Evolutionary conservation across 2,329 filamentous ascomycete genomes (phyloP).

Genomic region (Endocalyx cinctus): DNA sequence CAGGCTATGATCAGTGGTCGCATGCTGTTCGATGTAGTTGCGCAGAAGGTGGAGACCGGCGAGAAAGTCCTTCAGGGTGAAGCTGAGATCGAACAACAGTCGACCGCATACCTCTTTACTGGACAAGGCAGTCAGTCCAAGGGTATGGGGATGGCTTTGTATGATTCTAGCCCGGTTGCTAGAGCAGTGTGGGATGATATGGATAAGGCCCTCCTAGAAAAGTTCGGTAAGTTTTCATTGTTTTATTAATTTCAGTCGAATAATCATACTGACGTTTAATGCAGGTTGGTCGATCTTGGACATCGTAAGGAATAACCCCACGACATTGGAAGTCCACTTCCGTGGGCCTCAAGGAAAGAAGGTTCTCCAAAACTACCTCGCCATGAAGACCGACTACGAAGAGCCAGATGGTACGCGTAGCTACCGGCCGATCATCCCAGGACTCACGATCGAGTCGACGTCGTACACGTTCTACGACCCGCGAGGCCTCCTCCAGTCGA

Average conservation of each 20-base stretch:
- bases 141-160: constrained; percentile 40
- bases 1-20: not conserved
- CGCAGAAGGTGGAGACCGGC: constrained; percentile 21
- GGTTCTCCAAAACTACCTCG: constrained; percentile 30
- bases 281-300: constrained; percentile 28
- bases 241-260: too few relatives aligned
- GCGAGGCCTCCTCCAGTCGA: constrained; percentile 26
- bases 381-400: constrained; percentile 18
- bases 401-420: constrained; percentile 10
- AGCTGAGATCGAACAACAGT: constrained; percentile 22
- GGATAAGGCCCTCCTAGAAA: constrained; percentile 28
- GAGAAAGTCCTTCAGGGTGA: constrained; percentile 25
- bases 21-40: constrained; percentile 18
- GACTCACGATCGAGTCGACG: constrained; percentile 15
- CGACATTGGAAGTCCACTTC: constrained; percentile 31
- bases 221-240: constrained; percentile 26
- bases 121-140: constrained; percentile 35
- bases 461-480: constrained; percentile 23
- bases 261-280: too few relatives aligned
- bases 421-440: constrained; percentile 15
- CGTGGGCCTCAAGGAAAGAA: constrained; percentile 27
- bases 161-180: constrained; percentile 25
- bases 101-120: constrained; percentile 34
- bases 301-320: constrained; percentile 34
- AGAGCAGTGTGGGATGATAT: constrained; percentile 31